Percentiles rank a stretch among this genome's conserved stretches.
Conservation (phyloP, 441 rosid genomes). For the Aleurites moluccanus region DNA sequence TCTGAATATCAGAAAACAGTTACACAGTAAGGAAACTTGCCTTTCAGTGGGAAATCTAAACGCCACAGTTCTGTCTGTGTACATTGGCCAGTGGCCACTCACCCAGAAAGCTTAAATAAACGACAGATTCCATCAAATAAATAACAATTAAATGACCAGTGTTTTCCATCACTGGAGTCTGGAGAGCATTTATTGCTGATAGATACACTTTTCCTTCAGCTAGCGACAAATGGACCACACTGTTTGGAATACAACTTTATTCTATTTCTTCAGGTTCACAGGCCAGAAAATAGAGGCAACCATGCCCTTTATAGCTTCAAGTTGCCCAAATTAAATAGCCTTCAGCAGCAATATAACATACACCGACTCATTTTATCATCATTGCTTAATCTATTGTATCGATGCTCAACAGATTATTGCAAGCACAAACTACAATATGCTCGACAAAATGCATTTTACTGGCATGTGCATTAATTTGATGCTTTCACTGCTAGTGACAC, state of each 20-base stretch:
- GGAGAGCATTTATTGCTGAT: background rate
- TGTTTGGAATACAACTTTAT: slow-evolving; percentile 1
- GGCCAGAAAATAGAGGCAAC: background rate
- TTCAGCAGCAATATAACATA: background rate
- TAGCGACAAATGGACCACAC: background rate
- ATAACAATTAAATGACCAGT: background rate
- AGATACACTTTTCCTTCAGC: background rate
- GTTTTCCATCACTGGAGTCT: background rate
- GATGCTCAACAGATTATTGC: background rate
- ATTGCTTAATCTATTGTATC: background rate
- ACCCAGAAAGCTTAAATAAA: slow-evolving; percentile 7
- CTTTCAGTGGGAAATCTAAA: background rate
- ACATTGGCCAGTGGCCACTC: background rate
- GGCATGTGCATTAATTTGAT: background rate
- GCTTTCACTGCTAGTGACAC: background rate
- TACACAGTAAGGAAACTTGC: background rate
- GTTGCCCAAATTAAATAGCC: background rate
- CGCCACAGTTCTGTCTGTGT: background rate
- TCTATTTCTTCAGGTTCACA: background rate
- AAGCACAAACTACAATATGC: background rate
- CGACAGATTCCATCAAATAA: background rate
- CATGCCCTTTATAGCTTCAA: background rate
- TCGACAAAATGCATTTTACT: slow-evolving; percentile 1
- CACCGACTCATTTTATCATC: background rate
- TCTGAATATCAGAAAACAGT: background rate